Evolutionary conservation across 2,329 filamentous ascomycete genomes (phyloP), one percentile per base, ranked within the genome.

Genomic region (Penicillium paneum): DNA sequence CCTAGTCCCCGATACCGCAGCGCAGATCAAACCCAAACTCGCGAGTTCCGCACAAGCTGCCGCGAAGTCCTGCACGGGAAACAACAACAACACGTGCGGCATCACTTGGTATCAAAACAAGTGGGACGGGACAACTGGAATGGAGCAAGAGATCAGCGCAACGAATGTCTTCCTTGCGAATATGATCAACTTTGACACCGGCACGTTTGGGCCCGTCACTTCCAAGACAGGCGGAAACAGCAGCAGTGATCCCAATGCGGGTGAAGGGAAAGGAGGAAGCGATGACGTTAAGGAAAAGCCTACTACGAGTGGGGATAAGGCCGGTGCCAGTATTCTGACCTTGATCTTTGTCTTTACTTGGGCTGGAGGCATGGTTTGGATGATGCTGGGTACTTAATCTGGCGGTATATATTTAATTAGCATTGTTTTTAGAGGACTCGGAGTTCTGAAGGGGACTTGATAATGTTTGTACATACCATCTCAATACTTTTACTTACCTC

Each of bases 111-210:
- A 75, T 36, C 47, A 47, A 0, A 73, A 76, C 0, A 38, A 64
- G 1, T 89, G 77, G 64, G 82, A 85, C 58, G 79, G 80, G 38
- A 79, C 75, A 49, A 77, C 74, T 12, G 86, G 86, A 49, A 84
- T 90, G 6, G 82, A 87, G 43, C 78, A 87, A 68, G 84, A 89
- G 76, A 87, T 90, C 81, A 85, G 82, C 62, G 85, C 84, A 0
- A 75, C 89, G 26, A 80, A 82, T 26, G 80, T 86, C 12, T 74
- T 90, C 60, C 83, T 84, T 70, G 85, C 84, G 53, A 82, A 80
- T 40, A 74, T 88, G 11, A 71, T 75, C 39, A 67, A 70, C n/a
- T 72, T 74, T 2, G 68, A 73, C 1, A 81, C 84, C 0, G 74
- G 81, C 13, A 85, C 83, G 0, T 48, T 54, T 11, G 75, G 76